Conservation (phyloP, 2,329 filamentous ascomycete genomes). For the Ascomycota sp. region DNA sequence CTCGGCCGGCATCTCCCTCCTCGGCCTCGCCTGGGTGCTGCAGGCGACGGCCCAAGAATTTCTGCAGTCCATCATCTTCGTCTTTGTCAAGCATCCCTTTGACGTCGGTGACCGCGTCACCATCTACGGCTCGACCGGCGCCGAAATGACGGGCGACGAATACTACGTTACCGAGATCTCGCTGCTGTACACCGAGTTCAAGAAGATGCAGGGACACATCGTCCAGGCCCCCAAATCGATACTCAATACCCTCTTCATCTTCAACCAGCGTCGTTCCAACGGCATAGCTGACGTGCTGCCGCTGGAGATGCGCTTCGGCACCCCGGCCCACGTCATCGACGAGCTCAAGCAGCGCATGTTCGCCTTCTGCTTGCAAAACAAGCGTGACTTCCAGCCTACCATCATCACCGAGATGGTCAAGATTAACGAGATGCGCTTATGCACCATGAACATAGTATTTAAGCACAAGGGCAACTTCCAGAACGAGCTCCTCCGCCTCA, state of each 20-base stretch:
- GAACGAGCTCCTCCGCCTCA: conserved; percentile 77
- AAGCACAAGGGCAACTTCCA: conserved; percentile 98
- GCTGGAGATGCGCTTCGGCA: conserved; percentile 75
- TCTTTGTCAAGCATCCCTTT: conserved; percentile 94
- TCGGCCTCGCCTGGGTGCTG: conserved; percentile 83
- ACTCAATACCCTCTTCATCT: conserved; percentile 80
- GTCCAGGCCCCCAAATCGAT: conserved; percentile 92
- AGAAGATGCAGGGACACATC: conserved; percentile 94
- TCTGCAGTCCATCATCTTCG: conserved; percentile 80
- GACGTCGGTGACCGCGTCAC: conserved; percentile 88
- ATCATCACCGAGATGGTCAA: conserved; percentile 70
- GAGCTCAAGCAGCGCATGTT: conserved; percentile 59
- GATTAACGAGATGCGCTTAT: conserved; percentile 64
- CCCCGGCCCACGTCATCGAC: conserved; percentile 64
- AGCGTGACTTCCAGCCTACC: conserved; percentile 72
- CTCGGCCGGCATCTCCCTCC: conserved; percentile 68
- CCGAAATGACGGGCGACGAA: conserved; percentile 62
- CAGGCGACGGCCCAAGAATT: conserved; percentile 89
- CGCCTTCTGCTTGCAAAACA: conserved; percentile 66
- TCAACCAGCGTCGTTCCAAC: conserved; percentile 82
- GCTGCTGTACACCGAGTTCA: conserved; percentile 87
- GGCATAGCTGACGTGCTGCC: conserved; percentile 71
- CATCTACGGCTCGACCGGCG: conserved; percentile 76
- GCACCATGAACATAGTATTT: conserved; percentile 82
- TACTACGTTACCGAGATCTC: conserved; percentile 94